Evolutionary conservation across 2,329 filamentous ascomycete species (phyloP).

Genomic region (Exophiala sp.): DNA sequence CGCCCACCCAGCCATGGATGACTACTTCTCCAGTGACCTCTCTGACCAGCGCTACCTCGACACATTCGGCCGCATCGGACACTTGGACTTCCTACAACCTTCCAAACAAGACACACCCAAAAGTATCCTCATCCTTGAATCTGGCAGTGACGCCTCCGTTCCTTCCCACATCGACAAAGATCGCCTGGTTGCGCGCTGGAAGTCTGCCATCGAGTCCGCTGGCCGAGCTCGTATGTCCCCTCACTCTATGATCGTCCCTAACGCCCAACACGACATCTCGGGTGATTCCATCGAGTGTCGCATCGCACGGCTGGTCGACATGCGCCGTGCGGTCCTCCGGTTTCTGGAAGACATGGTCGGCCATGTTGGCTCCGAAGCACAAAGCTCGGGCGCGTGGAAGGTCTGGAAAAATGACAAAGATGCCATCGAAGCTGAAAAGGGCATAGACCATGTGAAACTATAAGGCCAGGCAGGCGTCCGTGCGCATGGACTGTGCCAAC

Average conservation of each 20-base stretch:
- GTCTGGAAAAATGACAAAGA: conserved; percentile 9
- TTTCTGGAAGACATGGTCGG: conserved; percentile 25
- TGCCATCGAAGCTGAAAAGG: conserved; percentile 8
- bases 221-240: conserved; percentile 4
- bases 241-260: conserved; percentile 15
- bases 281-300: conserved; percentile 16
- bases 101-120: background rate
- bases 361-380: conserved; percentile 6
- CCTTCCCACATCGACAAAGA: conserved; percentile 15
- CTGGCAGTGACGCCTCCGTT: conserved; percentile 20
- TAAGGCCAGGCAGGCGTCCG: background rate
- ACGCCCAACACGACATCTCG: conserved; percentile 24
- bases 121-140: conserved; percentile 22
- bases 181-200: conserved; percentile 21
- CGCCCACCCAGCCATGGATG: conserved; percentile 66
- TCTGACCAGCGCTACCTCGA: conserved; percentile 52
- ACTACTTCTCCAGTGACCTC: conserved; percentile 84
- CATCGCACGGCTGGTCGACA: conserved; percentile 21
- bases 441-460: background rate
- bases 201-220: conserved; percentile 9
- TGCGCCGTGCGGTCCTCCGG: conserved; percentile 23
- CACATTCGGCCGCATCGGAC: conserved; percentile 58
- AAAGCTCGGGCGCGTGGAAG: background rate
- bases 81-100: background rate
- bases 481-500: too few relatives aligned